These are phyloP conservation scores for Lodderomyces elongisporus DNA, from an alignment of 1,139 yeast species.

Conservation along the genomic window DNA sequence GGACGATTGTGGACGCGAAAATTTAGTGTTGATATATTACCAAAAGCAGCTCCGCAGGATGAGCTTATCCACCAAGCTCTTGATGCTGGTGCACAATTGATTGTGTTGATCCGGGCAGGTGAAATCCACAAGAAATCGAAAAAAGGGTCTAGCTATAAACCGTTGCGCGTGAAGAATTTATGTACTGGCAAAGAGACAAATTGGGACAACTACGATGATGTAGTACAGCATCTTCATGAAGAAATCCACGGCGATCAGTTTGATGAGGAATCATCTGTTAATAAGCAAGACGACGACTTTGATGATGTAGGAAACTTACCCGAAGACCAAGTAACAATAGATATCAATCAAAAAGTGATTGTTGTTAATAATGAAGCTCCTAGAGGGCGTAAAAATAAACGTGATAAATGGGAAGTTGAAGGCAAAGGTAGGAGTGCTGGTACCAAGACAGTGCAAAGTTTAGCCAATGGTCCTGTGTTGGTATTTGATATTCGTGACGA, in stretches of 20 bases:
- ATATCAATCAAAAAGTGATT: conserved; percentile 53
- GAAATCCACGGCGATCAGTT: conserved; percentile 27
- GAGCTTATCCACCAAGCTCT: conserved; percentile 64
- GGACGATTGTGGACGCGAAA: conserved; percentile 64
- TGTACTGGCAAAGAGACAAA: conserved; percentile 61
- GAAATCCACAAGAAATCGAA: conserved; percentile 13
- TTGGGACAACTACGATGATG: conserved; percentile 55
- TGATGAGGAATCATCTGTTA: conserved; percentile 9
- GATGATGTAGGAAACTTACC: conserved; percentile 1
- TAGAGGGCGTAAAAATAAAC: conserved; percentile 58
- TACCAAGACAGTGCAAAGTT: conserved; percentile 45
- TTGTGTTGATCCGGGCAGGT: conserved; percentile 64
- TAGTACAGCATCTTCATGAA: conserved; percentile 43
- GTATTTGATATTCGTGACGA: conserved; percentile 80
- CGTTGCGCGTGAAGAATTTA: conserved; percentile 65
- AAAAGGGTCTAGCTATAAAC: conserved; percentile 46
- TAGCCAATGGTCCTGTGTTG: conserved; percentile 65
- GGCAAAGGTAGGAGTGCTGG: conserved; percentile 66
- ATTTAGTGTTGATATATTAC: conserved; percentile 63
- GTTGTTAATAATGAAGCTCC: conserved; percentile 70
- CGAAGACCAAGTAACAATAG: conserved; percentile 25
- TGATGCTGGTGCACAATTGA: conserved; percentile 68
- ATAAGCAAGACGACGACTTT: conserved; percentile 12
- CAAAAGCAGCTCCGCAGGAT: conserved; percentile 52
- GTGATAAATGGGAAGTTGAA: conserved; percentile 76